These are phyloP conservation scores for Eucalyptus curtisii DNA, from an alignment of 345 rosid species.

Conservation along the genomic window DNA sequence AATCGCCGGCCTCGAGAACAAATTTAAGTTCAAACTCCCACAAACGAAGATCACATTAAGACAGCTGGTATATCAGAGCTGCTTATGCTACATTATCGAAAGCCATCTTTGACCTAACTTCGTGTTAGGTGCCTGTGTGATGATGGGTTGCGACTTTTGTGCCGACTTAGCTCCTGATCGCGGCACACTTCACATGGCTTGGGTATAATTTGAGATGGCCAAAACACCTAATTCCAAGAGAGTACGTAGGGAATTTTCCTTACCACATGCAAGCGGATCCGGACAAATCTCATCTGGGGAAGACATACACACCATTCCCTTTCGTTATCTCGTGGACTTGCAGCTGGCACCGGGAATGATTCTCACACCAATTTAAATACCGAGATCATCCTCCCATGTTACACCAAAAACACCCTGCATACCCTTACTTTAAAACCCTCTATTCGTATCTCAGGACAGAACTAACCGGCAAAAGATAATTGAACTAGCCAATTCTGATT, in stretches of 20 bases:
- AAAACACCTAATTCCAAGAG: neutral
- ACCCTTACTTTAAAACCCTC: neutral
- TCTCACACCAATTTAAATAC: neutral
- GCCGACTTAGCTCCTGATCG: neutral
- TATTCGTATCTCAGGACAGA: neutral
- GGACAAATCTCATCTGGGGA: neutral
- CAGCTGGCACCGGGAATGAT: neutral
- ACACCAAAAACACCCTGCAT: neutral
- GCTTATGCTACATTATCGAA: neutral
- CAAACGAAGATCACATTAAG: neutral
- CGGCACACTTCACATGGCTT: neutral
- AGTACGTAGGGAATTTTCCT: neutral
- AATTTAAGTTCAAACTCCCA: neutral
- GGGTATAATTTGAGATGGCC: neutral
- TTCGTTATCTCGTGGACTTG: neutral
- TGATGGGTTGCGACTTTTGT: neutral
- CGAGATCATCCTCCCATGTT: neutral
- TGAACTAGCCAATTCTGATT: neutral
- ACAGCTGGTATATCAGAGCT: neutral
- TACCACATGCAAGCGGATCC: neutral
- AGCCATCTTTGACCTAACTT: neutral
- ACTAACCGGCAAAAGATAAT: neutral
- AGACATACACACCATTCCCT: neutral
- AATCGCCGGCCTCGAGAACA: neutral
- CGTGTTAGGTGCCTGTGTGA: neutral